Percentiles rank a stretch among this genome's conserved stretches.
Evolutionary conservation across 2,329 filamentous ascomycete species (phyloP).

Genomic region (Zymoseptoria passerinii): DNA sequence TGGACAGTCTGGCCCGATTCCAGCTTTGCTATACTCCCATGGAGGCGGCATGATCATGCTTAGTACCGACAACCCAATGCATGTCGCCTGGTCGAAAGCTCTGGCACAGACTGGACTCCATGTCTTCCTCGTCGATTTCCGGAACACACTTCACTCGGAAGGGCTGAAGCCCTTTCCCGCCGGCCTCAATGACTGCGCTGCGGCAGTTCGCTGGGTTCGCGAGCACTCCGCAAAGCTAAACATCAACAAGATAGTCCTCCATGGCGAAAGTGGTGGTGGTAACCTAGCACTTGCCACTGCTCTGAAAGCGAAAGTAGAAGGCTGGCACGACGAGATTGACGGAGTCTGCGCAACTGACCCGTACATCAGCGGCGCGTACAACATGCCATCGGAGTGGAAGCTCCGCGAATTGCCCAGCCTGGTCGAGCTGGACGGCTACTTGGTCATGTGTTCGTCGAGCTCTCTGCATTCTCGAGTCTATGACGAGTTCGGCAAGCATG

Average conservation of each 20-base stretch:
- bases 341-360: constrained; percentile 18
- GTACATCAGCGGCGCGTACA: constrained; percentile 14
- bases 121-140: constrained; percentile 22
- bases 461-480: constrained; percentile 2
- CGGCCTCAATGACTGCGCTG: constrained; percentile 23
- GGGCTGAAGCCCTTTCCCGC: constrained; percentile 21
- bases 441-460: constrained; percentile 7
- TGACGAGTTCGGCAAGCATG: neutral
- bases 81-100: constrained; percentile 13
- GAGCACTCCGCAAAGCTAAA: constrained; percentile 14
- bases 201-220: constrained; percentile 16
- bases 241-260: constrained; percentile 21
- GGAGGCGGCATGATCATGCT: constrained; percentile 22
- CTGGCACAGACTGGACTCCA: constrained; percentile 18
- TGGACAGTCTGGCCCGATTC: constrained; percentile 5
- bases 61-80: constrained; percentile 7
- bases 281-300: constrained; percentile 23
- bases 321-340: constrained; percentile 13
- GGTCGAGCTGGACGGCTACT: constrained; percentile 23
- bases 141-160: constrained; percentile 19
- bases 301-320: constrained; percentile 19
- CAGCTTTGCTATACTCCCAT: constrained; percentile 22
- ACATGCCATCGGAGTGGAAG: constrained; percentile 1
- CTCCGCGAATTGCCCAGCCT: constrained; percentile 12
- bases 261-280: constrained; percentile 25